phyloP scores from a whole-genome alignment of 2,329 filamentous ascomycete species.

The Periconia digitata region DNA sequence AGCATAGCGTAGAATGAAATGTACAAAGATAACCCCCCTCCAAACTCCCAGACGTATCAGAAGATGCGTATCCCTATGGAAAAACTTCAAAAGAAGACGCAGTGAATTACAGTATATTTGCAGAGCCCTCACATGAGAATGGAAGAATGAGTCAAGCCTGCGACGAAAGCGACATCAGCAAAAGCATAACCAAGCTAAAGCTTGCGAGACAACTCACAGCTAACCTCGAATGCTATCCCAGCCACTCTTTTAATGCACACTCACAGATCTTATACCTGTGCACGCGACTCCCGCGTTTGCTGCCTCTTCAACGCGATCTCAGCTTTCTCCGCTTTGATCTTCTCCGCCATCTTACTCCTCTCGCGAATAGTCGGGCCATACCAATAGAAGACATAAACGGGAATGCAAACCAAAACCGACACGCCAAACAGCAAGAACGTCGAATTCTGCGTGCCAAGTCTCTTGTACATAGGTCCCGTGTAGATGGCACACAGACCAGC shows the following conservation, averaged over 20 bases:
- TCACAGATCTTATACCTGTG: not conserved
- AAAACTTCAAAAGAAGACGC: too few species aligned
- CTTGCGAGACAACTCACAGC: too few species aligned
- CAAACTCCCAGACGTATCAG: too few species aligned
- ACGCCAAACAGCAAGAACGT: conserved; percentile 52
- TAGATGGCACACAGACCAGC: conserved; percentile 69
- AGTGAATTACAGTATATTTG: too few species aligned
- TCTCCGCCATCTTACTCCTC: conserved; percentile 29
- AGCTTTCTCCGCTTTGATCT: conserved; percentile 24
- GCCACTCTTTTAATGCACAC: not conserved
- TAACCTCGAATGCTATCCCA: not conserved
- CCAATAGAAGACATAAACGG: conserved; percentile 60
- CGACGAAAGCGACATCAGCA: too few species aligned
- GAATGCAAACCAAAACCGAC: conserved; percentile 52
- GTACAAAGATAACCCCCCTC: too few species aligned
- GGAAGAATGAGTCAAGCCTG: too few species aligned
- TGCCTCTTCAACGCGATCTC: conserved; percentile 9
- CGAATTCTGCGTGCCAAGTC: conserved; percentile 24
- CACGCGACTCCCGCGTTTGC: not conserved
- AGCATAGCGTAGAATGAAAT: too few species aligned
- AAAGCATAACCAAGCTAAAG: too few species aligned
- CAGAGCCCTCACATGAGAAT: too few species aligned
- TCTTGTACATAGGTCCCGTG: conserved; percentile 42
- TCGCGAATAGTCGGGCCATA: conserved; percentile 56
- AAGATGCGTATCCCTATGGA: too few species aligned